A percentile compares a stretch with the other conserved stretches of the same genome.
These are phyloP conservation scores for Dactylonectria macrodidyma DNA, from an alignment of 2,329 filamentous ascomycete genomes.

Conservation along the genomic window DNA sequence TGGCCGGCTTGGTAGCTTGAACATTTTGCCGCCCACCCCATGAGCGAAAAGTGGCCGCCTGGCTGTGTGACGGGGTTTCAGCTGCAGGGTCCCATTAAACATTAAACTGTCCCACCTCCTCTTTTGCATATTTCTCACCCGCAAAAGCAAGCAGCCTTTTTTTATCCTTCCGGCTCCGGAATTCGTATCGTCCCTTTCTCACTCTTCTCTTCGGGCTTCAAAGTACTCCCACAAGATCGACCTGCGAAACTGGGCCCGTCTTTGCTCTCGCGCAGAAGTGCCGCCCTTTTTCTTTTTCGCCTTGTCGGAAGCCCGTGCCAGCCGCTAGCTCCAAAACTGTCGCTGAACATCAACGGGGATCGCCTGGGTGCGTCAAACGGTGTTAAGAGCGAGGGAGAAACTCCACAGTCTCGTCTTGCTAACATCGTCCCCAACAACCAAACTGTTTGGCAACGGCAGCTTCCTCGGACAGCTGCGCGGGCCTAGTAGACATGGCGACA, in stretches of 20 bases:
- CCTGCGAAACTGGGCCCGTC: too few species aligned
- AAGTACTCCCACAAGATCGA: too few species aligned
- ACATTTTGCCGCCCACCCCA: neutral
- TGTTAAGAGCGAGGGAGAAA: slow-evolving; percentile 33
- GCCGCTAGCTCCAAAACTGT: slow-evolving; percentile 45
- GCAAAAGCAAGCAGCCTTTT: neutral
- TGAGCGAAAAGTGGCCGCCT: slow-evolving; percentile 10
- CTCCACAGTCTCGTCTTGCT: slow-evolving; percentile 21
- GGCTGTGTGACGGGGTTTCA: slow-evolving; percentile 23
- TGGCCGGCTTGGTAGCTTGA: neutral
- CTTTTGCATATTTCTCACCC: slow-evolving; percentile 4
- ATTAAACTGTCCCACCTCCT: slow-evolving; percentile 2
- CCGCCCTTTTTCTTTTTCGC: slow-evolving; percentile 39
- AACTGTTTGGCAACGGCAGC: too few species aligned
- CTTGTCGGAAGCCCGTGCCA: slow-evolving; percentile 45
- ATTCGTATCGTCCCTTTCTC: neutral
- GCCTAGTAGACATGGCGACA: slow-evolving; percentile 48
- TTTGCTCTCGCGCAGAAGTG: slow-evolving; percentile 18
- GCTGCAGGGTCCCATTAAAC: slow-evolving; percentile 15
- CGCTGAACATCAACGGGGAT: slow-evolving; percentile 46
- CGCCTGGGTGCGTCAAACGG: slow-evolving; percentile 41
- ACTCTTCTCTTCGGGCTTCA: neutral
- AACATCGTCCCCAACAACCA: slow-evolving; percentile 22
- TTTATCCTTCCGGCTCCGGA: neutral
- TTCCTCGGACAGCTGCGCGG: slow-evolving; percentile 45